Evolutionary conservation across 2,329 filamentous ascomycete species (phyloP).

Genomic region (Phialocephala sp.): DNA sequence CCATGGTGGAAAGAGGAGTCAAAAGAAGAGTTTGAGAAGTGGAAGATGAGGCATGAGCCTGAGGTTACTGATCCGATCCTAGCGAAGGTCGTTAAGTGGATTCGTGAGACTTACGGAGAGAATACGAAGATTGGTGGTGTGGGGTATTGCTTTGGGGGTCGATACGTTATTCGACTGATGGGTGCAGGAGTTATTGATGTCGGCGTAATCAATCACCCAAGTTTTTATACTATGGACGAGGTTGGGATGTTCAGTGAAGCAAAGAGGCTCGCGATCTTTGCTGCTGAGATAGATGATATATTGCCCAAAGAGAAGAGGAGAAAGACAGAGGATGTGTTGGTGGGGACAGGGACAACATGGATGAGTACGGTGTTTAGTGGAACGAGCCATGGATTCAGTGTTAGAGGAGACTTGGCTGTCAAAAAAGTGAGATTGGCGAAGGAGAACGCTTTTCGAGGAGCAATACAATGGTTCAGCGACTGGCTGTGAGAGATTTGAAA

Average conservation of each 20-base stretch:
- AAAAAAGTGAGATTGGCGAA: constrained; percentile 68
- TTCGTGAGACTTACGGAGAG: constrained; percentile 16
- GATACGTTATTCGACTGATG: constrained; percentile 68
- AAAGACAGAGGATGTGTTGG: constrained; percentile 64
- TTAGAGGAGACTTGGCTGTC: constrained; percentile 63
- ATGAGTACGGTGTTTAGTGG: constrained; percentile 72
- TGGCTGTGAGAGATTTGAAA: constrained; percentile 18
- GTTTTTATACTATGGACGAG: constrained; percentile 71
- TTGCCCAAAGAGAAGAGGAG: constrained; percentile 66
- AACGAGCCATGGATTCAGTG: constrained; percentile 75
- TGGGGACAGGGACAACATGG: constrained; percentile 52
- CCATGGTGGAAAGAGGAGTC: constrained; percentile 1
- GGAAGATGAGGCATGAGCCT: constrained; percentile 20
- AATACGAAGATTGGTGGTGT: constrained; percentile 57
- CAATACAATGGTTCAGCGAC: constrained; percentile 72
- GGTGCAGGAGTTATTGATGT: constrained; percentile 66
- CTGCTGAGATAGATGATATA: constrained; percentile 64
- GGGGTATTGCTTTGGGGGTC: constrained; percentile 77
- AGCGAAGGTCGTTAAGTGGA: constrained; percentile 12
- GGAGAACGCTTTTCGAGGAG: constrained; percentile 79
- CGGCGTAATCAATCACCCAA: constrained; percentile 76
- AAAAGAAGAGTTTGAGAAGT: constrained; percentile 16
- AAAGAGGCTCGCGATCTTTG: constrained; percentile 69
- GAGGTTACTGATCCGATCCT: constrained; percentile 21
- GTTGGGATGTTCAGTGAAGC: constrained; percentile 58